These are phyloP conservation scores for Ophiostoma quercus DNA, from an alignment of 2,329 filamentous ascomycete genomes.

Conservation along the genomic window DNA sequence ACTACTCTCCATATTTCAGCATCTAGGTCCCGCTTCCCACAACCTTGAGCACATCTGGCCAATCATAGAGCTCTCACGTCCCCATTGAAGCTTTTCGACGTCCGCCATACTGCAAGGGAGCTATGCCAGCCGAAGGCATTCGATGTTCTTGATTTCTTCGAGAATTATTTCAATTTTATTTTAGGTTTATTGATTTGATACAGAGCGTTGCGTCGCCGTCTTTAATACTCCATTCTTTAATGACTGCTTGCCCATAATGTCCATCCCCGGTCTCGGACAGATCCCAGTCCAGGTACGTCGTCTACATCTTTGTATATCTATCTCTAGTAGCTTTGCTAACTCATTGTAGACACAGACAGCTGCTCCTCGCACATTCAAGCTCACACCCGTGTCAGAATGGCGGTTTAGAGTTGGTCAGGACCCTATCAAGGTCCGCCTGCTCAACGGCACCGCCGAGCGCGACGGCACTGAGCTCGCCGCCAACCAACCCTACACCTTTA, in stretches of 20 bases:
- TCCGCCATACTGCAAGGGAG: not conserved
- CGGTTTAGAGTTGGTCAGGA: slow-evolving; percentile 64
- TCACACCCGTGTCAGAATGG: slow-evolving; percentile 68
- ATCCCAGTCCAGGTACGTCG: slow-evolving; percentile 52
- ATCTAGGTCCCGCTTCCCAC: not conserved
- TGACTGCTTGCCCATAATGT: slow-evolving; percentile 46
- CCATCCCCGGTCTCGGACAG: slow-evolving; percentile 68
- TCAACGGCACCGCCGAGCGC: slow-evolving; percentile 80
- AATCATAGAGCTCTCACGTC: not conserved
- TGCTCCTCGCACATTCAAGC: slow-evolving; percentile 44
- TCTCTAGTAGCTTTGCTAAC: not conserved
- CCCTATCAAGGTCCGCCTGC: slow-evolving; percentile 52
- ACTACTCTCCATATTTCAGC: not conserved
- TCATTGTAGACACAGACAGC: slow-evolving; percentile 31
- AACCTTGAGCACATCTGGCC: not conserved
- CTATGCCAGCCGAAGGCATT: not conserved
- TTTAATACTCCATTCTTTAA: not conserved
- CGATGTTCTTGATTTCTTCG: not conserved
- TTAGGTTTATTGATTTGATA: too few species aligned
- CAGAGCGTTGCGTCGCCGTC: not conserved
- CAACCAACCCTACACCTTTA: slow-evolving; percentile 74
- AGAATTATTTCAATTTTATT: not conserved
- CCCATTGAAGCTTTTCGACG: slow-evolving; percentile 6
- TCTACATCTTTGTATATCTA: not conserved
- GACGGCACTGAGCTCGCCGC: slow-evolving; percentile 90